Evolutionary conservation across 202 grass and related monocot species (phyloP), one percentile per base, ranked within the genome.

Genomic region (Setaria italica): DNA sequence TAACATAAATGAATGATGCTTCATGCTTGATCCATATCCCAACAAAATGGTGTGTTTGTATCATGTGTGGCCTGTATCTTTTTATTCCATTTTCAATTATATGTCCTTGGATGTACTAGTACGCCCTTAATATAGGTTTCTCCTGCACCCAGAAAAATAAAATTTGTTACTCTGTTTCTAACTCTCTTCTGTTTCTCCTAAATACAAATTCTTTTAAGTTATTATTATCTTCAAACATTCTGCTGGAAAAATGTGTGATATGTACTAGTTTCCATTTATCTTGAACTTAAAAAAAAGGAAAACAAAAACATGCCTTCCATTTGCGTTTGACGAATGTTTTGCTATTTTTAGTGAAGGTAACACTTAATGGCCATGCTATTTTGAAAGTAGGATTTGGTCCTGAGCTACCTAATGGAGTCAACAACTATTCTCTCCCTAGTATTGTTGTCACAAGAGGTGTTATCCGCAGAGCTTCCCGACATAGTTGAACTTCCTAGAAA

Each of bases 91-190:
- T 69, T 49, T 51, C 20, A 54, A 70, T 58, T 65, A 50, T 76
- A 54, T 85, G 49, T 51, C 49, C 68, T 84, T 84, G 62, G 33
- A 76, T 88, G 48, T 65, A 77, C n/a, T 63, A 42, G 66, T 30
- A 20, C 43, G 25, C 2, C 45, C 45, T 30, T 72, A 33, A 34
- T 53, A 35, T 74, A 34, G 29, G 47, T 70, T 55, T 84, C 34
- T 1, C 16, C 84, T 54, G 11, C 30, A 62, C 11, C 11, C 33
- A 53, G 14, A 42, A 74, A 78, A 62, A 47, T 34, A 41, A 77
- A 72, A 37, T 3, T 53, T 10, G 9, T 45, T 58, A 25, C 11
- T 35, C 77, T 65, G 25, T 69, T 55, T 34, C 74, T 15, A 48
- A 10, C 0, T 5, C 11, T 39, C 47, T 67, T 21, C 14, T 60